Evolutionary conservation across 2,329 filamentous ascomycete genomes (phyloP).

Genomic region (Ophiostoma ulmi): DNA sequence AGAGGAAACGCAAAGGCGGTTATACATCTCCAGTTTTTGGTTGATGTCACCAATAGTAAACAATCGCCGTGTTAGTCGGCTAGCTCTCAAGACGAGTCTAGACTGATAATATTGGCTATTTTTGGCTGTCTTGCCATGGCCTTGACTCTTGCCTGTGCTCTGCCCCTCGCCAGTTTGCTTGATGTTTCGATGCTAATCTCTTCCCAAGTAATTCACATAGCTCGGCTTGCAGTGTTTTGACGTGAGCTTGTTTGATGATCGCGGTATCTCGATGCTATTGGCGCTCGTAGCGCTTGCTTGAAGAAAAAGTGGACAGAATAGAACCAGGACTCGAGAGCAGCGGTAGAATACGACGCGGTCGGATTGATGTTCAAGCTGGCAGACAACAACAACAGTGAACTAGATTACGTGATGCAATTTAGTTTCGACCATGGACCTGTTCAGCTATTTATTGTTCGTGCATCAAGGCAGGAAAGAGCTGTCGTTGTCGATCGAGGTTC

Average conservation of each 20-base stretch:
- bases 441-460: neutral
- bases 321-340: neutral
- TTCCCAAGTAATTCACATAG: neutral
- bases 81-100: neutral
- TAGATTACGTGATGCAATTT: neutral
- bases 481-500: neutral
- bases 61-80: neutral
- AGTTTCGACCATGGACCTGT: neutral
- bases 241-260: neutral
- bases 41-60: neutral
- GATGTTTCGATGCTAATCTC: neutral
- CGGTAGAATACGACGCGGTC: neutral
- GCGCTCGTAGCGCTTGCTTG: neutral
- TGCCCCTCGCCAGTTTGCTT: neutral
- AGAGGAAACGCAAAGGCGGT: neutral
- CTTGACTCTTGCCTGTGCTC: neutral
- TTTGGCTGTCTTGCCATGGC: neutral
- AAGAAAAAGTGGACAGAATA: neutral
- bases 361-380: neutral
- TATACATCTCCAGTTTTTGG: slow-evolving; percentile 6
- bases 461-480: neutral
- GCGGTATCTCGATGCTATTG: neutral
- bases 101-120: neutral
- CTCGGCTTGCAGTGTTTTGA: neutral
- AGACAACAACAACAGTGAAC: neutral